A percentile compares a stretch with the other conserved stretches of the same genome.
Conservation (phyloP, 192 early-diverging fungal genomes). For the Backusella morwellensis region DNA sequence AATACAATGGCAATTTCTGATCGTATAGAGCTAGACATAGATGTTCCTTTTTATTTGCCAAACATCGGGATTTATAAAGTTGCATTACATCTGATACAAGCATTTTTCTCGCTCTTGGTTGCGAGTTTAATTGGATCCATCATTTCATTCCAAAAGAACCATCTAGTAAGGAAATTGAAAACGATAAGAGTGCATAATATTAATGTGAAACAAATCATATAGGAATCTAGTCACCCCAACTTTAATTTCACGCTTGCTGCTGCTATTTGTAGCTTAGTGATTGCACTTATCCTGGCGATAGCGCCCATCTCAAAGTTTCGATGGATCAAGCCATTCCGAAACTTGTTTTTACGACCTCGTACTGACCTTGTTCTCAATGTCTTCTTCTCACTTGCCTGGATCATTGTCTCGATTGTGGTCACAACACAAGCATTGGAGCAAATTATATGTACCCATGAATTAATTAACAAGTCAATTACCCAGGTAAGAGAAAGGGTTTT, state of each 20-base stretch:
- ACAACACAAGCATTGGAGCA: not conserved
- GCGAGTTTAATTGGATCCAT: not conserved
- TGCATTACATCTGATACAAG: slow-evolving; percentile 1
- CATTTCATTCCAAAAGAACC: not conserved
- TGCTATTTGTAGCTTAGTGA: not conserved
- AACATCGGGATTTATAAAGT: not conserved
- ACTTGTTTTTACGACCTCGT: slow-evolving; percentile 1
- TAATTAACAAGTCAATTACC: not conserved
- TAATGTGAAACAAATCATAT: not conserved
- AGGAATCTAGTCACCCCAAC: not conserved
- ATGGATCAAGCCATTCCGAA: not conserved
- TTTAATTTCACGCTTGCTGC: not conserved
- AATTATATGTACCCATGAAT: not conserved
- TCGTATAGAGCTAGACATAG: not conserved
- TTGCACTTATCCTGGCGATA: not conserved
- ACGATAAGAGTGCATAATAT: too few relatives aligned
- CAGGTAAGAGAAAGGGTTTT: not conserved
- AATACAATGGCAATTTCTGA: not conserved
- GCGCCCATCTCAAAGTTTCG: not conserved
- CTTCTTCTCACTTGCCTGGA: not conserved
- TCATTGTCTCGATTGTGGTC: not conserved
- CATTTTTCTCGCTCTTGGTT: not conserved
- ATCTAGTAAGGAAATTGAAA: not conserved
- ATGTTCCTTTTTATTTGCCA: not conserved
- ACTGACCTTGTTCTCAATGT: not conserved